These are phyloP conservation scores for Lasiosphaeris hirsuta DNA, from an alignment of 495 filamentous ascomycete genomes.

Conservation along the genomic window DNA sequence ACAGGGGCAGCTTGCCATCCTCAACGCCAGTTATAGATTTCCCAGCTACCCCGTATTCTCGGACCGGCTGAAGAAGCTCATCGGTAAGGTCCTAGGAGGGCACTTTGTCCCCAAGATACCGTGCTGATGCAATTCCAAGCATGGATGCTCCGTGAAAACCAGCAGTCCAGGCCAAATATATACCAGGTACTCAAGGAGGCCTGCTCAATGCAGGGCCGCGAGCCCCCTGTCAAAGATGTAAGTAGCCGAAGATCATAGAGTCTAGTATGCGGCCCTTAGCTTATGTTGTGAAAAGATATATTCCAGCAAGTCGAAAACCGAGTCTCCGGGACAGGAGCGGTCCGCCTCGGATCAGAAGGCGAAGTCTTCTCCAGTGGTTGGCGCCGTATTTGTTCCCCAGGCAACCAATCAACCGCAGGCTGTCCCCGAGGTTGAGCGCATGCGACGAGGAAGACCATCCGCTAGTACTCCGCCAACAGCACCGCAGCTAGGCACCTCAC, in stretches of 20 bases:
- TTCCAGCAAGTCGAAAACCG: conserved; percentile 54
- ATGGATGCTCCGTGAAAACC: conserved; percentile 86
- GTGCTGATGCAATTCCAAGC: conserved; percentile 52
- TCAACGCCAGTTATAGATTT: conserved; percentile 94
- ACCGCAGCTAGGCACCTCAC: conserved; percentile 33
- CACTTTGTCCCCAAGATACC: neutral
- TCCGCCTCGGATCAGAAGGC: conserved; percentile 28
- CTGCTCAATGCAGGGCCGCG: conserved; percentile 82
- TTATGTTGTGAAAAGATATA: conserved; percentile 66
- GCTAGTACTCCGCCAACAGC: conserved; percentile 42
- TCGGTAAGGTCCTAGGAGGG: conserved; percentile 57
- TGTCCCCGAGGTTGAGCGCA: conserved; percentile 89
- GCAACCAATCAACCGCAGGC: conserved; percentile 63
- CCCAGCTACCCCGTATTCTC: conserved; percentile 86
- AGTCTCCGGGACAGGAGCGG: conserved; percentile 27
- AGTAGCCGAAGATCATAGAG: conserved; percentile 27
- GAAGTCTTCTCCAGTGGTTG: conserved; percentile 54
- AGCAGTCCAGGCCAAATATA: conserved; percentile 80
- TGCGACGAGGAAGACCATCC: conserved; percentile 83
- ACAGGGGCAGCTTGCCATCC: conserved; percentile 94
- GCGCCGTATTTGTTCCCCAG: conserved; percentile 68
- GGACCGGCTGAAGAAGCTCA: conserved; percentile 83
- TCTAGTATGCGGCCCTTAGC: conserved; percentile 8
- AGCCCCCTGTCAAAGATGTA: conserved; percentile 90
- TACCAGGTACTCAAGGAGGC: conserved; percentile 86